phyloP scores from a whole-genome alignment of 2,329 filamentous ascomycete genomes.

The Neophaeococcomyces aloes region DNA sequence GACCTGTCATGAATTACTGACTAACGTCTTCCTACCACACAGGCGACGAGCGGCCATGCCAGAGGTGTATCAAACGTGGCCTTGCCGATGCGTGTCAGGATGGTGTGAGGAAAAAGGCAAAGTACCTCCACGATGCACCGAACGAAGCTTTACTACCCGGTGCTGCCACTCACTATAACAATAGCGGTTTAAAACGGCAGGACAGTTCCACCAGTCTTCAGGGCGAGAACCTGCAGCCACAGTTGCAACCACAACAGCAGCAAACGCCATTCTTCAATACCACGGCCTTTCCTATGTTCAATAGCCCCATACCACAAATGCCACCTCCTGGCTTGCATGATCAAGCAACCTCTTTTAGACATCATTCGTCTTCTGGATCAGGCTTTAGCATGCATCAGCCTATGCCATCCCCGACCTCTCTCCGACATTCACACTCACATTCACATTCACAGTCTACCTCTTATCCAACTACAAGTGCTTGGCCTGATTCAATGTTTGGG shows the following conservation, averaged over 20 bases:
- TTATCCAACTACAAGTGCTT: slow-evolving; percentile 40
- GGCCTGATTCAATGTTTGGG: slow-evolving; percentile 57
- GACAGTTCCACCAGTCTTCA: slow-evolving; percentile 24
- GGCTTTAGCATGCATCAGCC: slow-evolving; percentile 48
- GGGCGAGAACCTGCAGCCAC: slow-evolving; percentile 27
- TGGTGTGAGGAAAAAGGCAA: slow-evolving; percentile 95
- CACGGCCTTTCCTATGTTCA: slow-evolving; percentile 25
- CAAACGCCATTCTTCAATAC: slow-evolving; percentile 30
- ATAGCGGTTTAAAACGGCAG: slow-evolving; percentile 33
- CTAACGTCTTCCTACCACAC: slow-evolving; percentile 24
- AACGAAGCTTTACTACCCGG: slow-evolving; percentile 83
- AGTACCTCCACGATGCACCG: slow-evolving; percentile 94
- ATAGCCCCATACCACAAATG: slow-evolving; percentile 31
- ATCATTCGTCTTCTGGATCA: slow-evolving; percentile 65
- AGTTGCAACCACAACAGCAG: slow-evolving; percentile 28
- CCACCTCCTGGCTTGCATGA: slow-evolving; percentile 36
- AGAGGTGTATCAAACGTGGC: slow-evolving; percentile 86
- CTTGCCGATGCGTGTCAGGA: slow-evolving; percentile 88
- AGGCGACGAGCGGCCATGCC: slow-evolving; percentile 93
- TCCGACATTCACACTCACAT: slow-evolving; percentile 32
- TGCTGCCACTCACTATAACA: slow-evolving; percentile 55
- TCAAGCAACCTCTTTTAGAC: slow-evolving; percentile 46
- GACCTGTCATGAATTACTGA: slow-evolving; percentile 17
- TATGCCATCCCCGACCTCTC: slow-evolving; percentile 25
- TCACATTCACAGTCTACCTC: slow-evolving; percentile 37